These are phyloP conservation scores for Globisporangium spinosum DNA, from an alignment of 352 stramenopile species.

Conservation along the genomic window DNA sequence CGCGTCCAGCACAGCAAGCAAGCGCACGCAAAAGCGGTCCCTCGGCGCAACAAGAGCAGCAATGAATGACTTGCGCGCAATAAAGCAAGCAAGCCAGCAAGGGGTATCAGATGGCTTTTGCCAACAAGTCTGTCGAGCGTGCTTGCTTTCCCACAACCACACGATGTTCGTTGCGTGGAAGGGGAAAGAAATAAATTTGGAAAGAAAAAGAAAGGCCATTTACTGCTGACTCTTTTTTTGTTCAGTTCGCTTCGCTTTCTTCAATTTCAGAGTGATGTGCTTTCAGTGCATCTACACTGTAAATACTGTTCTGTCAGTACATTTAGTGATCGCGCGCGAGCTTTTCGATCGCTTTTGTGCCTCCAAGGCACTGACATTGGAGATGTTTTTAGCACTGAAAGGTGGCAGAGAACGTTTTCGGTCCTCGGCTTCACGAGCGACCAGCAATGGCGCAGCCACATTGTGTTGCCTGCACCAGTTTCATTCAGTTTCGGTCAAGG, in stretches of 20 bases:
- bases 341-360: not conserved
- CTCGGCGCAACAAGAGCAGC: slow-evolving; percentile 1
- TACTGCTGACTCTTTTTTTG: not conserved
- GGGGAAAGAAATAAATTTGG: not conserved
- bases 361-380: not conserved
- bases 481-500: not conserved
- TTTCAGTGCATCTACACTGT: not conserved
- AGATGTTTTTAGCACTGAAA: not conserved
- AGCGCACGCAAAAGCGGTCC: not conserved
- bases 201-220: slow-evolving; percentile 2
- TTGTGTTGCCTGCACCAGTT: not conserved
- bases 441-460: not conserved
- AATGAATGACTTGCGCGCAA: not conserved
- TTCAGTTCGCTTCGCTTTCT: slow-evolving; percentile 1
- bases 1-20: slow-evolving; percentile 3
- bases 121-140: not conserved
- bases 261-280: not conserved
- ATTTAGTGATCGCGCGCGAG: not conserved
- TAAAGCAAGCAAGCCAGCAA: not conserved
- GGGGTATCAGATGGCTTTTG: not conserved
- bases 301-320: not conserved
- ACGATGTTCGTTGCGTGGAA: not conserved
- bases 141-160: not conserved
- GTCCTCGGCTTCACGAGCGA: not conserved
- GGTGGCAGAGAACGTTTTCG: not conserved